A percentile compares a stretch with the other conserved stretches of the same genome.
phyloP scores from a whole-genome alignment of 768 basidiomycete species.

The Termitomyces sp. region DNA sequence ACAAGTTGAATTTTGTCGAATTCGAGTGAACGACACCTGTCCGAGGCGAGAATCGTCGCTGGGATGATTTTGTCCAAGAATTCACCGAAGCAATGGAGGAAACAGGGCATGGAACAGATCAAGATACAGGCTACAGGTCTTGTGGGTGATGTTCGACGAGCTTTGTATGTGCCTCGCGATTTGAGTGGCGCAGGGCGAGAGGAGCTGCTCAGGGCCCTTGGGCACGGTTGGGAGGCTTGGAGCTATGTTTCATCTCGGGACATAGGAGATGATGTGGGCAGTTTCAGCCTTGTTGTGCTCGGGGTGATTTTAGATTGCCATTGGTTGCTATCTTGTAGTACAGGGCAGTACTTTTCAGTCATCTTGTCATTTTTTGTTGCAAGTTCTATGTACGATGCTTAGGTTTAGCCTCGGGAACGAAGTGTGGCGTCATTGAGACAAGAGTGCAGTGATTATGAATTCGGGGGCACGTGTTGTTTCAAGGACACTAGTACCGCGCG shows the following conservation, averaged over 20 bases:
- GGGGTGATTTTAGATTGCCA: neutral
- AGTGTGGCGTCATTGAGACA: neutral
- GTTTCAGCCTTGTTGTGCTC: neutral
- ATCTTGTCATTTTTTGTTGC: too few species aligned
- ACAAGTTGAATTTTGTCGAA: neutral
- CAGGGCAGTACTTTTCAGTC: neutral
- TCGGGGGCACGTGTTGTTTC: constrained; percentile 6
- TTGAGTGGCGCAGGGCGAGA: neutral
- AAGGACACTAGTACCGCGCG: neutral
- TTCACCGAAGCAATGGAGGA: neutral
- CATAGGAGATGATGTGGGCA: neutral
- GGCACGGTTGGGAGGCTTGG: neutral
- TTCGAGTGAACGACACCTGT: neutral
- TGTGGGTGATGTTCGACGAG: neutral
- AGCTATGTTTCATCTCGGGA: neutral
- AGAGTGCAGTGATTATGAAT: neutral
- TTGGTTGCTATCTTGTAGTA: neutral
- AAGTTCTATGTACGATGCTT: too few species aligned
- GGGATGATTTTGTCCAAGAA: neutral
- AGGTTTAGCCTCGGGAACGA: neutral
- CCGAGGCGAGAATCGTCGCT: neutral
- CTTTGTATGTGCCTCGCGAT: neutral
- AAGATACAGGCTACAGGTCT: neutral
- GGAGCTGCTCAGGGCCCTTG: neutral
- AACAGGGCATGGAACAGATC: neutral